Base-by-base conservation (phyloP, 768 basidiomycete genomes). In the Pleurotus salmoneostramineus region DNA sequence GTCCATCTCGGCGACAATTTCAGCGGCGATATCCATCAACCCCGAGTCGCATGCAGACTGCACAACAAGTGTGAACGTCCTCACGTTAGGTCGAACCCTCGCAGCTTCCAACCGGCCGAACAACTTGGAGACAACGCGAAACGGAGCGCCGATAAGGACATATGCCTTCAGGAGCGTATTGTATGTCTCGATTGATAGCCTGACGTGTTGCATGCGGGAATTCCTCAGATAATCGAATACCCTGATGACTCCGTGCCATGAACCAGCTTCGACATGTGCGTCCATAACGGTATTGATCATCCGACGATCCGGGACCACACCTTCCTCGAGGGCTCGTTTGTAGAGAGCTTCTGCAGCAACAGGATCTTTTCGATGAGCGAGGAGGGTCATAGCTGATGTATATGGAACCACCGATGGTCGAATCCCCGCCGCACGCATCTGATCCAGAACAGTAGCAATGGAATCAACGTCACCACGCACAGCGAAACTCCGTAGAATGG, bases 131-230 rank as follows among this genome's bases (percentile, higher is more conserved):
- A 94, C 86, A 31, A 83, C 68, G 34, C 70, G 69, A 63, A 89
- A 90, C 0, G 95, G 93, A 2, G 91, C 83, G 27, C 89, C 92
- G 36, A 91, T 81, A 48, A 88, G 75, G 55, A 96, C 82, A 65
- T 92, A 89, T 2, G 93, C 92, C 70, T 91, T 92, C 62, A 96
- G 73, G 27, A 97, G 77, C 27, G 84, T 84, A 69, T 93, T 93
- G 70, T 85, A 87, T 52, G 88, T 78, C 50, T 84, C 79, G 66
- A 88, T 78, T 43, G 80, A 74, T 40, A 85, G 72, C 51, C 73
- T 68, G 44, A 75, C 68, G 43, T 73, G 66, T 56, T 73, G 70
- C 56, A 62, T 50, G 8, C 66, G 65, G 32, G 74, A 67, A 36
- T 72, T 63, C 37, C 71, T 69, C 46, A 92, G 72, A 61, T 81